These are phyloP conservation scores for Eutypa lata DNA, from an alignment of 2,329 filamentous ascomycete species.

Conservation along the genomic window DNA sequence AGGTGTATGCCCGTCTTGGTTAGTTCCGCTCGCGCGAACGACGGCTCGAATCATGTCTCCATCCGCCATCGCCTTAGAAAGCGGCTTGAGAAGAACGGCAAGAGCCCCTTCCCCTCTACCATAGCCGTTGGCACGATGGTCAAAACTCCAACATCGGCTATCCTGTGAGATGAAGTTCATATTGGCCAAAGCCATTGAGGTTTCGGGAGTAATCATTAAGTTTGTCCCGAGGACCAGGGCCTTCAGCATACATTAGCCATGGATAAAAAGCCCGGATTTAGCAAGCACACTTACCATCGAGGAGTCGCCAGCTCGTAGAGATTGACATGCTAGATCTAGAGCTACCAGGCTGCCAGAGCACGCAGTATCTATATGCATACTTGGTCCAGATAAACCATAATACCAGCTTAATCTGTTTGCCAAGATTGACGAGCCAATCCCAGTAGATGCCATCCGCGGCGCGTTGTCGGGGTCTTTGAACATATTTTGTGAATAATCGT, in stretches of 20 bases:
- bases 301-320: not conserved
- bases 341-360: not conserved
- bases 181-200: not conserved
- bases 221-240: not conserved
- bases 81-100: not conserved
- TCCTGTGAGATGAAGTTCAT: not conserved
- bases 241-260: not conserved
- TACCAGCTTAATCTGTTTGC: not conserved
- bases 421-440: not conserved
- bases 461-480: not conserved
- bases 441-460: not conserved
- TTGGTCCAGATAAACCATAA: not conserved
- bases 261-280: not conserved
- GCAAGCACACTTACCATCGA: not conserved
- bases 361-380: not conserved
- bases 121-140: not conserved
- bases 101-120: not conserved
- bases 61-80: not conserved
- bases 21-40: not conserved
- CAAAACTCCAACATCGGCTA: not conserved
- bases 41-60: not conserved
- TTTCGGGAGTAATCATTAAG: not conserved
- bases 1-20: not conserved
- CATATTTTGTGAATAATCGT: not conserved
- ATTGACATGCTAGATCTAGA: not conserved